Evolutionary conservation across 257 asterid species (phyloP).

Genomic region (Nicotiana benthamiana): DNA sequence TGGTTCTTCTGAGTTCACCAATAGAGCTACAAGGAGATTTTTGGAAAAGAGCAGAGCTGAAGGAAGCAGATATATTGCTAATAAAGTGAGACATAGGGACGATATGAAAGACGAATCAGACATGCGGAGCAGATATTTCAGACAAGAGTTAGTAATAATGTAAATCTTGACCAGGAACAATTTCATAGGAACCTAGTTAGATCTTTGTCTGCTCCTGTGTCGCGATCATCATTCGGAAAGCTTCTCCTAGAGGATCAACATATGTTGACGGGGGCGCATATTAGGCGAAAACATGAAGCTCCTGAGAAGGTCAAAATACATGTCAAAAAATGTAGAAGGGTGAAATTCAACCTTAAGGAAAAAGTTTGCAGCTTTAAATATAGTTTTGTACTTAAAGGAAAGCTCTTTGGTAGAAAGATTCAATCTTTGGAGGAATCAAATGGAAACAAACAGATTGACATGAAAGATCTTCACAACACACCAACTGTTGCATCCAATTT

Average conservation of each 20-base stretch:
- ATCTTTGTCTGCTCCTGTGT: conserved; percentile 88
- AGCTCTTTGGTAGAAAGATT: conserved; percentile 66
- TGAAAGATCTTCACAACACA: conserved; percentile 22
- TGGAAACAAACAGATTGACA: conserved; percentile 17
- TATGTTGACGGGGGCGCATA: conserved; percentile 60
- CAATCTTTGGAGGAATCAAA: conserved; percentile 37
- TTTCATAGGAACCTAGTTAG: conserved; percentile 73
- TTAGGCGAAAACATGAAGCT: conserved; percentile 77
- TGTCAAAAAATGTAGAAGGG: conserved; percentile 54
- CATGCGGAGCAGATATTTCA: conserved; percentile 44
- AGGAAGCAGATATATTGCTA: conserved; percentile 10
- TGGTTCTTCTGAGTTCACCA: conserved; percentile 58
- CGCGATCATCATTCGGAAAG: conserved; percentile 78
- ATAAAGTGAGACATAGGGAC: not conserved
- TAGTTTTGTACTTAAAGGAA: conserved; percentile 65
- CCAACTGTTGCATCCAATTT: conserved; percentile 37
- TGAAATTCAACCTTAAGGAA: conserved; percentile 66
- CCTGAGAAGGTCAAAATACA: conserved; percentile 45
- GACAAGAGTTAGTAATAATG: conserved; percentile 36
- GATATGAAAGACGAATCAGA: conserved; percentile 26
- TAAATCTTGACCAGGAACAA: conserved; percentile 31
- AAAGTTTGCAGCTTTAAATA: conserved; percentile 76
- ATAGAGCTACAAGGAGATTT: conserved; percentile 56
- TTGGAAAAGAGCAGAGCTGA: conserved; percentile 30
- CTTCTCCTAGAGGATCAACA: conserved; percentile 85